Percentiles rank a stretch among this genome's conserved stretches.
These are phyloP conservation scores for Beauveria medogensis DNA, from an alignment of 2,329 filamentous ascomycete genomes.

Conservation along the genomic window DNA sequence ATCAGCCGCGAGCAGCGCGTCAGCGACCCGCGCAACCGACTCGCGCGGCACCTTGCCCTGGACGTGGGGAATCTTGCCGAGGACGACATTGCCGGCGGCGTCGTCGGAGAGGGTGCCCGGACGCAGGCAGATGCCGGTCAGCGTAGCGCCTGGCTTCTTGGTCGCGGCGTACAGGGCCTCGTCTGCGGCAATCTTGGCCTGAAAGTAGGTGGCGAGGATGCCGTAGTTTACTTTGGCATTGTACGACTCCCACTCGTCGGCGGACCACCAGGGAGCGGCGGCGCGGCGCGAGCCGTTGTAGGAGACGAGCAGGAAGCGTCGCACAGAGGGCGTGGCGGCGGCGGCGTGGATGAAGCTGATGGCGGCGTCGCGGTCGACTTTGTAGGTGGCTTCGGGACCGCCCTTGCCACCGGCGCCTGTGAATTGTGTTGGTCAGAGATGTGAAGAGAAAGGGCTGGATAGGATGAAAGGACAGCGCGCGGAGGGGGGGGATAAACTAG, in stretches of 20 bases:
- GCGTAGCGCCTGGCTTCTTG: conserved; percentile 25
- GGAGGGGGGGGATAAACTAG: background rate
- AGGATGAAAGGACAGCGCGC: too few relatives aligned
- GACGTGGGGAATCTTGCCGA: conserved; percentile 36
- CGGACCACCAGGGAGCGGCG: conserved; percentile 48
- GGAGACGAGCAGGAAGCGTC: conserved; percentile 57
- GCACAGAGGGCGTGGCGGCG: conserved; percentile 43
- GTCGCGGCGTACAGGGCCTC: conserved; percentile 44
- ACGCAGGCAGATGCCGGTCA: conserved; percentile 45
- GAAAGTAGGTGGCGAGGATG: conserved; percentile 44
- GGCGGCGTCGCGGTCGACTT: conserved; percentile 56
- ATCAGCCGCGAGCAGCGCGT: conserved; percentile 43
- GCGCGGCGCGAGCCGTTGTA: conserved; percentile 47
- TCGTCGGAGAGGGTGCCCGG: conserved; percentile 43
- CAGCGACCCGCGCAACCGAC: conserved; percentile 51
- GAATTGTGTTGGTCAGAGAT: background rate
- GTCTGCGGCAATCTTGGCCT: conserved; percentile 54
- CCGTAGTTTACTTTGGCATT: conserved; percentile 32
- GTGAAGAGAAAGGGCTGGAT: too few relatives aligned
- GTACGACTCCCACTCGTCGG: conserved; percentile 39
- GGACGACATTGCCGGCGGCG: conserved; percentile 37
- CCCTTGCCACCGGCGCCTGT: conserved; percentile 51
- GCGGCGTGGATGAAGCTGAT: conserved; percentile 54
- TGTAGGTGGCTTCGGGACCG: conserved; percentile 45
- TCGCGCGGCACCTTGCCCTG: conserved; percentile 42